Conservation (phyloP, 768 basidiomycete genomes). For the Lepiota venenata region DNA sequence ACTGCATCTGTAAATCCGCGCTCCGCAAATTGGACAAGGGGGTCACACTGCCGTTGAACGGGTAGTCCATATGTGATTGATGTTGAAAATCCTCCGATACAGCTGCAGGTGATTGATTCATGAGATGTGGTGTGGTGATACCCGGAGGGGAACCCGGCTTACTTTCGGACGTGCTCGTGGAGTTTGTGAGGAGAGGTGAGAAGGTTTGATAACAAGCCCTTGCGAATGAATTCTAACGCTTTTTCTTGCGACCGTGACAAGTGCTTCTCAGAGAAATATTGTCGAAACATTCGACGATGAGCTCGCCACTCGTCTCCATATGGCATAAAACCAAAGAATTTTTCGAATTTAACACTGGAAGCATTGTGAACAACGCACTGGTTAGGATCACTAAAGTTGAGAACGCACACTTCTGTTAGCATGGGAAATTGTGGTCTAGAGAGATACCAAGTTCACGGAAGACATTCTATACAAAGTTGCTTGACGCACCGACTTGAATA, state of each 20-base stretch:
- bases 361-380: background rate
- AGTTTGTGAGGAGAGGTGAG: background rate
- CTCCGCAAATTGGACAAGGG: background rate
- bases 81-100: background rate
- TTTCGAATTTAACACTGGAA: background rate
- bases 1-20: background rate
- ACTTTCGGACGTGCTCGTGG: background rate
- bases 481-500: slow-evolving; percentile 8
- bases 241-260: background rate
- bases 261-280: slow-evolving; percentile 18
- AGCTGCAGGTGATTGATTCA: background rate
- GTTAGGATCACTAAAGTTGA: background rate
- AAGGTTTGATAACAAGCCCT: slow-evolving; percentile 1
- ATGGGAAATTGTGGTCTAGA: background rate
- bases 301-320: slow-evolving; percentile 23
- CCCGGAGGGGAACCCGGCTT: no score
- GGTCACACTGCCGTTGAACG: background rate
- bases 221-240: background rate
- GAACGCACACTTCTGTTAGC: slow-evolving; percentile 1
- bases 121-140: no score
- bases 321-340: slow-evolving; percentile 12
- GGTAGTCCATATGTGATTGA: slow-evolving; percentile 12
- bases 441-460: background rate
- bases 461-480: background rate
- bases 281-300: slow-evolving; percentile 23